Evolutionary conservation across 257 asterid genomes (phyloP).

Genomic region (Penstemon eatonii): DNA sequence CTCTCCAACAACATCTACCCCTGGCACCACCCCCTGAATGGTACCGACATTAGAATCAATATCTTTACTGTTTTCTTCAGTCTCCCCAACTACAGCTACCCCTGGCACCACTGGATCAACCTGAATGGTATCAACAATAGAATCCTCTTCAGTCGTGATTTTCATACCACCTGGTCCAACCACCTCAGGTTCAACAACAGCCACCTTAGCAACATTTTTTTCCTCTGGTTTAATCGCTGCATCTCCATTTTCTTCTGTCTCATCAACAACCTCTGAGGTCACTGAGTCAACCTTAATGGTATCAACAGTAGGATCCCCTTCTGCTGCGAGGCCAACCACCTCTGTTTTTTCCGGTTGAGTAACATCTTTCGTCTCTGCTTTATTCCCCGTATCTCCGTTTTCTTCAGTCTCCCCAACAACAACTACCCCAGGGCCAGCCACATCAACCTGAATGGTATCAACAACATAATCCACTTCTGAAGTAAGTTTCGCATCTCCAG

Average conservation of each 20-base stretch:
- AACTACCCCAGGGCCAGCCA: constrained; percentile 40
- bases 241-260: constrained; percentile 22
- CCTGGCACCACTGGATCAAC: constrained; percentile 44
- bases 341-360: constrained; percentile 26
- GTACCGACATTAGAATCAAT: no score
- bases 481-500: constrained; percentile 30
- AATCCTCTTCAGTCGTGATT: constrained; percentile 42
- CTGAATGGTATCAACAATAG: constrained; percentile 45
- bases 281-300: constrained; percentile 29
- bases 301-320: constrained; percentile 44
- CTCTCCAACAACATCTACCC: constrained; percentile 36
- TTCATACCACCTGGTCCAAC: constrained; percentile 33
- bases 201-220: constrained; percentile 27
- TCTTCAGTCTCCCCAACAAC: constrained; percentile 41
- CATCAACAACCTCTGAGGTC: constrained; percentile 35
- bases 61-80: constrained; percentile 27
- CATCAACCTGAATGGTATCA: constrained; percentile 44
- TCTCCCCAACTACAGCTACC: constrained; percentile 48
- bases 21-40: constrained; percentile 27
- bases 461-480: constrained; percentile 48
- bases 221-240: constrained; percentile 12
- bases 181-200: neutral
- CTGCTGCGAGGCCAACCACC: constrained; percentile 31
- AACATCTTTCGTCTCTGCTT: constrained; percentile 6
- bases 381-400: constrained; percentile 12